phyloP scores from a whole-genome alignment of 441 rosid genomes.

The Pelargonium hybrid region DNA sequence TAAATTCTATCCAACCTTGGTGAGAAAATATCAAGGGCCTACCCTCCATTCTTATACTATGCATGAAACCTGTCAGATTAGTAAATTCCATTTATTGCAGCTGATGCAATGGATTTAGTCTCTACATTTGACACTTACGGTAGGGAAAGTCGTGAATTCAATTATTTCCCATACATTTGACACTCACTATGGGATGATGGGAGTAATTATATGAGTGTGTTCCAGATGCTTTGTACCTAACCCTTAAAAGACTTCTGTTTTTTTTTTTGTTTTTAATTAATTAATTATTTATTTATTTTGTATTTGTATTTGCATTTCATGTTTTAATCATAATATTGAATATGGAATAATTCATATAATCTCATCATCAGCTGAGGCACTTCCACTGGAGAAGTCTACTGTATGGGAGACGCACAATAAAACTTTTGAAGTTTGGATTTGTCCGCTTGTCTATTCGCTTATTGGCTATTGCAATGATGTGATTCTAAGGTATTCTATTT shows the following conservation, averaged over 20 bases:
- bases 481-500: slow-evolving; percentile 52
- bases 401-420: slow-evolving; percentile 75
- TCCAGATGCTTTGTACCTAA: neutral
- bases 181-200: neutral
- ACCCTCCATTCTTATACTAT: neutral
- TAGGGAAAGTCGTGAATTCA: neutral
- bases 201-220: neutral
- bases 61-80: neutral
- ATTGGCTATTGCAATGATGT: slow-evolving; percentile 65
- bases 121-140: neutral
- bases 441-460: slow-evolving; percentile 73
- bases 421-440: slow-evolving; percentile 78
- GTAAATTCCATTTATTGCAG: neutral
- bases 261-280: no score
- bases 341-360: slow-evolving; percentile 19
- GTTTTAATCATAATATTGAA: neutral
- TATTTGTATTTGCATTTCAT: slow-evolving; percentile 16
- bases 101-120: neutral
- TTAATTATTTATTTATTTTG: no score
- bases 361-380: slow-evolving; percentile 44
- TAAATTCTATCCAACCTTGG: neutral
- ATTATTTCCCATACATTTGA: neutral
- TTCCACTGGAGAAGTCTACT: slow-evolving; percentile 50
- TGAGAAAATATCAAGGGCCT: neutral
- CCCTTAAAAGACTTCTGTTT: neutral